phyloP scores from a whole-genome alignment of 768 basidiomycete species.

The Kondoa subrosea region DNA sequence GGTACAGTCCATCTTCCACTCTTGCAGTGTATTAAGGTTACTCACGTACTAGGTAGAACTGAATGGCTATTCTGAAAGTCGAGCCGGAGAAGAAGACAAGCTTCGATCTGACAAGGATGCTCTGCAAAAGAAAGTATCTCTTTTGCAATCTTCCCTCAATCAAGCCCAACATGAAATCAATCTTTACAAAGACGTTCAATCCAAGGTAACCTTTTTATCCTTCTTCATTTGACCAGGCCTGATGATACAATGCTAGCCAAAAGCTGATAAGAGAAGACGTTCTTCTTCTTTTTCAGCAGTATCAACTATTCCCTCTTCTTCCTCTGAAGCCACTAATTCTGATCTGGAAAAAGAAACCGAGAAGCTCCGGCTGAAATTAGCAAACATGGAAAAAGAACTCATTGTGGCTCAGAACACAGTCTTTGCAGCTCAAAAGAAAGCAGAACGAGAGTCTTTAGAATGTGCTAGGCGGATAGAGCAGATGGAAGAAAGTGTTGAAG shows the following conservation, averaged over 20 bases:
- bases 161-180: neutral
- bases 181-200: neutral
- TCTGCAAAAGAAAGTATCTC: neutral
- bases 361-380: neutral
- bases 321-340: neutral
- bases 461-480: neutral
- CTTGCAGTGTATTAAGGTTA: neutral
- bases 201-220: neutral
- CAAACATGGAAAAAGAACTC: neutral
- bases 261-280: neutral
- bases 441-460: neutral
- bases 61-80: neutral
- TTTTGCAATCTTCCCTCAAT: neutral
- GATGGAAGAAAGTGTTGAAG: neutral
- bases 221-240: neutral
- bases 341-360: neutral
- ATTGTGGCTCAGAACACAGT: neutral
- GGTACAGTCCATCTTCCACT: neutral
- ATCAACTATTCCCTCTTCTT: too few species aligned
- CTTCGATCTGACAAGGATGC: neutral
- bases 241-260: neutral
- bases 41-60: neutral
- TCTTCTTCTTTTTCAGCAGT: neutral
- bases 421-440: neutral
- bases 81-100: neutral